Percentiles rank a stretch among this genome's conserved stretches.
Evolutionary conservation across 495 filamentous ascomycete genomes (phyloP).

Genomic region (Daldinia vernicosa): DNA sequence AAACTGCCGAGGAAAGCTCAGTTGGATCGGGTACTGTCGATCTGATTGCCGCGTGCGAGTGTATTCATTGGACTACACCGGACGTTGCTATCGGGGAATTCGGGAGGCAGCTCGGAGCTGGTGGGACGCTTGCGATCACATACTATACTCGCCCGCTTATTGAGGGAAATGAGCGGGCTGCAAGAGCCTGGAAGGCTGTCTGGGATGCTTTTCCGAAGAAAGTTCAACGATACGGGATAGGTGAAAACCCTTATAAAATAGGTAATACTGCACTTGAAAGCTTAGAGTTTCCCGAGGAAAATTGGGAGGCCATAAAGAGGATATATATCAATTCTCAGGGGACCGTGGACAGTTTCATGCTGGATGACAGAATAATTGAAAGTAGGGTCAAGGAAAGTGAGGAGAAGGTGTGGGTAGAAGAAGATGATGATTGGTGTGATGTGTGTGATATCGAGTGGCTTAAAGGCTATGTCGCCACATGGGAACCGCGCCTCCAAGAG

Average conservation of each 20-base stretch:
- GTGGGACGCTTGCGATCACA: slow-evolving; percentile 34
- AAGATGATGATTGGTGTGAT: slow-evolving; percentile 37
- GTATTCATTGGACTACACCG: slow-evolving; percentile 37
- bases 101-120: slow-evolving; percentile 28
- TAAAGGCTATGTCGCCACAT: slow-evolving; percentile 40
- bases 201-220: slow-evolving; percentile 11
- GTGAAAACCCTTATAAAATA: neutral
- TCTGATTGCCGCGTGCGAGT: slow-evolving; percentile 41
- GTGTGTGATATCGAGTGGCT: slow-evolving; percentile 33
- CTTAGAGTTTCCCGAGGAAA: slow-evolving; percentile 31
- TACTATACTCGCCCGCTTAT: slow-evolving; percentile 29
- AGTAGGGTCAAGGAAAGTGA: slow-evolving; percentile 25
- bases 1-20: slow-evolving; percentile 40
- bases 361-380: slow-evolving; percentile 12
- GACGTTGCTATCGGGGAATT: slow-evolving; percentile 32
- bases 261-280: slow-evolving; percentile 17
- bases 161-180: slow-evolving; percentile 6
- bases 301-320: slow-evolving; percentile 37
- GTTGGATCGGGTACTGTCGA: slow-evolving; percentile 36
- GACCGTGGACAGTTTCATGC: slow-evolving; percentile 15
- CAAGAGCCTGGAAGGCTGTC: slow-evolving; percentile 14
- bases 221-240: neutral
- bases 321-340: slow-evolving; percentile 38
- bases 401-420: slow-evolving; percentile 29
- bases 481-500: slow-evolving; percentile 30